Conservation (phyloP, 2,329 filamentous ascomycete species). For the Alternaria consortialis region DNA sequence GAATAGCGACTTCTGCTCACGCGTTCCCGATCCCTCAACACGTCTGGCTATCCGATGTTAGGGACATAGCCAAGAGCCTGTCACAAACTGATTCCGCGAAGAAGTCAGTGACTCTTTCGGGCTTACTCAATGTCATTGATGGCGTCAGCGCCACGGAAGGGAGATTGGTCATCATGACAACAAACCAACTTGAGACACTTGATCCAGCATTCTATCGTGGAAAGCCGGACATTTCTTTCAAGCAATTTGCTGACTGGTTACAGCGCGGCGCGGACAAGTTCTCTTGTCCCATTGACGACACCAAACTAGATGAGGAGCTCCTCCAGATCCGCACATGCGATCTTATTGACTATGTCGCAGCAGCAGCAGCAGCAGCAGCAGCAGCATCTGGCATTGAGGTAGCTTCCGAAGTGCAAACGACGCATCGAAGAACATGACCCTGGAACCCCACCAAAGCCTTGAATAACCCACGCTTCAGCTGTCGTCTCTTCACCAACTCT, state of each 20-base stretch:
- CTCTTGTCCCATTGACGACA: conserved; percentile 5
- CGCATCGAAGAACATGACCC: background rate
- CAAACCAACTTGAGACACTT: conserved; percentile 75
- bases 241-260: conserved; percentile 20
- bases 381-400: background rate
- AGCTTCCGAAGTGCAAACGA: background rate
- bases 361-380: background rate
- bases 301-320: conserved; percentile 2
- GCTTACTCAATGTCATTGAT: conserved; percentile 81
- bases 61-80: conserved; percentile 10
- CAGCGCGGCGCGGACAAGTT: conserved; percentile 18
- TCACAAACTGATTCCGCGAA: conserved; percentile 3
- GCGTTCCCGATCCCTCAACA: background rate
- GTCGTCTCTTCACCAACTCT: background rate
- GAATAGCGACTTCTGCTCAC: background rate
- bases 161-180: conserved; percentile 80
- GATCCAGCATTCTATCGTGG: conserved; percentile 73
- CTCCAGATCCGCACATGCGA: conserved; percentile 5
- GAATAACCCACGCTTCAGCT: background rate
- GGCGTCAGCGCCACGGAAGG: conserved; percentile 80
- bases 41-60: conserved; percentile 12
- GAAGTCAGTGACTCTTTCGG: conserved; percentile 64
- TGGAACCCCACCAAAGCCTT: background rate
- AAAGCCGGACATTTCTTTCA: conserved; percentile 16
- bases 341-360: background rate